These are phyloP conservation scores for Talaromyces atroroseus DNA, from an alignment of 2,329 filamentous ascomycete species.

Conservation along the genomic window DNA sequence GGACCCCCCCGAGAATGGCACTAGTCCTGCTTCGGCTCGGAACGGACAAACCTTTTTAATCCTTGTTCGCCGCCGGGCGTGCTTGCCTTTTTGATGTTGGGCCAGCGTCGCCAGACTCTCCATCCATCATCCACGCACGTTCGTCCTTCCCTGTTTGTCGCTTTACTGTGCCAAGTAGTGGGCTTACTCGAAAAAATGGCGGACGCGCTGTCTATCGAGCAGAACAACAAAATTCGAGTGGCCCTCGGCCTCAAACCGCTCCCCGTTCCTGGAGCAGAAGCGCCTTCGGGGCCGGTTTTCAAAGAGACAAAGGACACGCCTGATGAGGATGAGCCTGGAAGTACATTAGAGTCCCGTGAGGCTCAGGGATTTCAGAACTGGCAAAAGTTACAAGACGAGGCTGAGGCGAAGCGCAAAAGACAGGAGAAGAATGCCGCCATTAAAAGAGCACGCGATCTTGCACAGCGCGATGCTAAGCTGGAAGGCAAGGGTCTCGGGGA, in stretches of 20 bases:
- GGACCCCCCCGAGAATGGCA: constrained; percentile 17
- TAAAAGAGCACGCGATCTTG: constrained; percentile 79
- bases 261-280: constrained; percentile 65
- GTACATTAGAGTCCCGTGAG: constrained; percentile 69
- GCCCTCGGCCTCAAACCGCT: constrained; percentile 87
- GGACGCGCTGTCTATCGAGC: constrained; percentile 70
- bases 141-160: background rate
- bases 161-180: background rate
- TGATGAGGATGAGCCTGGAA: constrained; percentile 64
- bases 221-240: constrained; percentile 86
- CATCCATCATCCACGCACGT: background rate
- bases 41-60: constrained; percentile 6
- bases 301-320: constrained; percentile 39
- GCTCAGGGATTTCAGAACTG: constrained; percentile 42
- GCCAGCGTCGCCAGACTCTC: background rate
- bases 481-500: constrained; percentile 84
- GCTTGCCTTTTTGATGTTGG: background rate
- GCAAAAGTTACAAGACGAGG: constrained; percentile 62
- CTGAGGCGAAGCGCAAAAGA: constrained; percentile 66
- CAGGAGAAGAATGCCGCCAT: constrained; percentile 77
- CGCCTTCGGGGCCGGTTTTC: constrained; percentile 50
- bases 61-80: background rate
- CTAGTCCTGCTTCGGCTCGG: constrained; percentile 18
- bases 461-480: constrained; percentile 67
- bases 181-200: constrained; percentile 33